Base-by-base conservation (phyloP, 306 rosid genomes). In the Casuarina equisetifolia region DNA sequence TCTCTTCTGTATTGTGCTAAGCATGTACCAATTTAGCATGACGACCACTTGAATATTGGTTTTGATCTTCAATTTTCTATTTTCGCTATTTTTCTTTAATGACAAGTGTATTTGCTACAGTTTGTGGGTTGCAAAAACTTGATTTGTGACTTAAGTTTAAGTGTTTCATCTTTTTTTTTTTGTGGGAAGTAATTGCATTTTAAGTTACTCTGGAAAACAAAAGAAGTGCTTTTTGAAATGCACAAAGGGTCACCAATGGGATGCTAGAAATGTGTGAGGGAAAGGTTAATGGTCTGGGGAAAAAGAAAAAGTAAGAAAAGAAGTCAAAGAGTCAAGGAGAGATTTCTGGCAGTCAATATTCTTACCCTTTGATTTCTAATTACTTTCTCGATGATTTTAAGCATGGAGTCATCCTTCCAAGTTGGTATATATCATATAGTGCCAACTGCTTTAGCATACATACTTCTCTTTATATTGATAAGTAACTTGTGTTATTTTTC, bases 391-490 rank as follows among this genome's bases (percentile, higher is more conserved):
- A 7, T 6, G 36, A 55, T 55, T 55, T 66, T 6, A 49, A 66
- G 25, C 71, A 40, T 49, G 40, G 32, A 2, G 49, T 40, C 13
- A 58, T 8, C 19, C n/a, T 16, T 66, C 42, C 13, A 42, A n/a
- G 48, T 25, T 25, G 32, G 32, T 25, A 25, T 25, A n/a, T n/a
- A n/a, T 62, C 40, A 39, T 66, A 16, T 49, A 15, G 17, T 40
- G 49, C 10, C 13, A 58, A 66, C 17, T 66, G 48, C 71, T 66
- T 42, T 40, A 9, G 17, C 50, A 16, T 12, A 40, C 35, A 17
- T 75, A 71, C 54, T 74, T 80, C 71, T 74, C 66, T 67, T 71
- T 78, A 80, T 73, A 54, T 59, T 78, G 5, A 1, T 55, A 17
- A 79, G 35, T 57, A 76, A 74, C 4, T 16, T 66, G 50, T 66